Percentiles rank a stretch among this genome's conserved stretches.
These are phyloP conservation scores for Colletotrichum liaoningense DNA, from an alignment of 2,329 filamentous ascomycete genomes.

Conservation along the genomic window DNA sequence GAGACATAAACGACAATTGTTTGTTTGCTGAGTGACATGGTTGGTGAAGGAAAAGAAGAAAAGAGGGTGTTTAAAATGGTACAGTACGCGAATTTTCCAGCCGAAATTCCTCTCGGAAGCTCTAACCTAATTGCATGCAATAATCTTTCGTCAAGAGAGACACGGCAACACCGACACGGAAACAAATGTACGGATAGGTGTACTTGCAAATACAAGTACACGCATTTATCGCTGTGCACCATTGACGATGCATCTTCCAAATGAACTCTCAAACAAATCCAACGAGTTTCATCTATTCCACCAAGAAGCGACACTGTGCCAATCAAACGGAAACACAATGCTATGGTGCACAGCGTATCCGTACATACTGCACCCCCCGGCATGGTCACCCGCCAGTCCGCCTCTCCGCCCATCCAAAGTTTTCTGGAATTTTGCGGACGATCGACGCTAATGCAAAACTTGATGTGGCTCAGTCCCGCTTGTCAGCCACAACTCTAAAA, in stretches of 20 bases:
- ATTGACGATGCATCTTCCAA: not conserved
- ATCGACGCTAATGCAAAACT: slow-evolving; percentile 34
- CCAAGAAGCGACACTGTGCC: not conserved
- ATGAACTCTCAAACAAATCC: not conserved
- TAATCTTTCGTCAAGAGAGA: slow-evolving; percentile 1
- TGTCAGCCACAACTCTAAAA: slow-evolving; percentile 37
- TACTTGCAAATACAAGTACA: not conserved
- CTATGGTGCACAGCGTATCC: not conserved
- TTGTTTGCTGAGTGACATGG: not conserved
- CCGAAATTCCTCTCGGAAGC: slow-evolving; percentile 5
- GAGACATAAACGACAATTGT: not conserved
- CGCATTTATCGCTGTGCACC: not conserved
- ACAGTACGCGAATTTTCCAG: not conserved
- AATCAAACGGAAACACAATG: slow-evolving; percentile 25
- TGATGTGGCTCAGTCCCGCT: slow-evolving; percentile 32
- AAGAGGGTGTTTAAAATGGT: not conserved
- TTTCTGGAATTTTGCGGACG: slow-evolving; percentile 26
- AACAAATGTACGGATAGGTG: not conserved
- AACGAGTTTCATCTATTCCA: slow-evolving; percentile 17
- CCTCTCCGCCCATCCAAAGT: slow-evolving; percentile 5
- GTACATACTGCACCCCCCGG: not conserved
- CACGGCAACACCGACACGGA: not conserved
- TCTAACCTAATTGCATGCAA: slow-evolving; percentile 3
- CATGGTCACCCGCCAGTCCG: not conserved
- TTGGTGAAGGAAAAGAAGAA: not conserved